Conservation (phyloP, 2,329 filamentous ascomycete genomes). For the Paraphoma chrysanthemicola region DNA sequence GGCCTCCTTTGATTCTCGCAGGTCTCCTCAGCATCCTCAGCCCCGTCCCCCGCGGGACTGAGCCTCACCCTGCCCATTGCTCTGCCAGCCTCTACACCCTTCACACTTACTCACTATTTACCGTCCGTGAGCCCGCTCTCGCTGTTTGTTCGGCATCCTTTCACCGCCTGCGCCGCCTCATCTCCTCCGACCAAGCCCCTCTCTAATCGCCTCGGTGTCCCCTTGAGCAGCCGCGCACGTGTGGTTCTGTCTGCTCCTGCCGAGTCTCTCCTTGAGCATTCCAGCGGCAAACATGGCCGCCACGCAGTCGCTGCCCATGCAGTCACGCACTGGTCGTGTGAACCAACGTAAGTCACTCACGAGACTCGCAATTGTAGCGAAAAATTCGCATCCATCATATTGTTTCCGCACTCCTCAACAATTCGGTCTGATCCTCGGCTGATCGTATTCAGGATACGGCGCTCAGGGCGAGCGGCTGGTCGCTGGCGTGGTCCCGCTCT, state of each 20-base stretch:
- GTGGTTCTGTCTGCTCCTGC: conserved; percentile 7
- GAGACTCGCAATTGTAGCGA: conserved; percentile 11
- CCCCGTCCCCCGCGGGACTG: conserved; percentile 59
- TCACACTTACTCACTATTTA: conserved; percentile 36
- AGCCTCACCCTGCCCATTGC: conserved; percentile 38
- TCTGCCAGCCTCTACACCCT: conserved; percentile 1
- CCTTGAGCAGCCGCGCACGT: conserved; percentile 19
- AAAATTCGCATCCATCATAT: background rate
- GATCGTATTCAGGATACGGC: conserved; percentile 75
- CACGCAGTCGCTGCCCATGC: conserved; percentile 54
- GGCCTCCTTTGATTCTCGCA: conserved; percentile 48
- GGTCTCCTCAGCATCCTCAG: conserved; percentile 55
- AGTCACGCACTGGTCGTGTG: conserved; percentile 77
- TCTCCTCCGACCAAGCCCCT: conserved; percentile 21
- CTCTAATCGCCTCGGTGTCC: conserved; percentile 9
- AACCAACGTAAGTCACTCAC: conserved; percentile 76
- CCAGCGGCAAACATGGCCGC: conserved; percentile 50
- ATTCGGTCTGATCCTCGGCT: background rate
- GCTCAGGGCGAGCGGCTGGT: conserved; percentile 91
- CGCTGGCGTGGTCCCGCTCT: conserved; percentile 90
- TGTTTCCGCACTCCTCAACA: conserved; percentile 2
- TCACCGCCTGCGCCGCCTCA: conserved; percentile 31
- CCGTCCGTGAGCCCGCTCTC: conserved; percentile 18
- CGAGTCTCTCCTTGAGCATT: conserved; percentile 14
- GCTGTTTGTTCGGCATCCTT: conserved; percentile 36